These are phyloP conservation scores for Thinopyrum elongatum DNA, from an alignment of 176 grass and related monocot genomes.

Conservation along the genomic window DNA sequence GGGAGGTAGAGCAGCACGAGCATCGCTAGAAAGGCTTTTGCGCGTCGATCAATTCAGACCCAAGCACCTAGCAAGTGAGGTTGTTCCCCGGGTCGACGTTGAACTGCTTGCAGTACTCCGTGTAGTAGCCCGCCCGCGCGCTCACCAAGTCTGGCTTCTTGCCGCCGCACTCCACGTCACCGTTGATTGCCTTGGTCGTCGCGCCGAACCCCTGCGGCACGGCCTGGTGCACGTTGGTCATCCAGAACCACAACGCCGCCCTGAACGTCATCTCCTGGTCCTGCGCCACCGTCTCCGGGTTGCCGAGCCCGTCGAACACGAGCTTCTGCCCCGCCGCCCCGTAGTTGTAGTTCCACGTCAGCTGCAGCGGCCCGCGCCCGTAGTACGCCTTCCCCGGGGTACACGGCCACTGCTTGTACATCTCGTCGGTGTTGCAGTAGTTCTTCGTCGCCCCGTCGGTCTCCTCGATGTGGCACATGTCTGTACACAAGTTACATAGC, in stretches of 20 bases:
- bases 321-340: conserved; percentile 47
- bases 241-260: conserved; percentile 84
- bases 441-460: conserved; percentile 40
- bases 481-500: neutral
- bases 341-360: conserved; percentile 88
- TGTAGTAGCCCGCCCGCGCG: conserved; percentile 14
- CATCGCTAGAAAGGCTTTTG: neutral
- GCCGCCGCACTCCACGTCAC: neutral
- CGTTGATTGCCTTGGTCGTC: conserved; percentile 49
- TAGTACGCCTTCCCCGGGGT: conserved; percentile 48
- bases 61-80: conserved; percentile 12
- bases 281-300: conserved; percentile 57
- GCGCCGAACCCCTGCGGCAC: conserved; percentile 54
- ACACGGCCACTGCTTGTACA: conserved; percentile 47
- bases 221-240: conserved; percentile 43
- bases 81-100: conserved; percentile 11
- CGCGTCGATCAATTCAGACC: neutral
- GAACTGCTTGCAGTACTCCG: conserved; percentile 20
- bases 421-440: conserved; percentile 57
- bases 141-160: neutral
- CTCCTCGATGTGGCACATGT: conserved; percentile 79
- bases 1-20: neutral
- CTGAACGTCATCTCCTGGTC: conserved; percentile 56
- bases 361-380: conserved; percentile 63
- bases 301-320: conserved; percentile 62